Conservation (phyloP, 805 yeast species). For the Grigorovia transvaalensis region DNA sequence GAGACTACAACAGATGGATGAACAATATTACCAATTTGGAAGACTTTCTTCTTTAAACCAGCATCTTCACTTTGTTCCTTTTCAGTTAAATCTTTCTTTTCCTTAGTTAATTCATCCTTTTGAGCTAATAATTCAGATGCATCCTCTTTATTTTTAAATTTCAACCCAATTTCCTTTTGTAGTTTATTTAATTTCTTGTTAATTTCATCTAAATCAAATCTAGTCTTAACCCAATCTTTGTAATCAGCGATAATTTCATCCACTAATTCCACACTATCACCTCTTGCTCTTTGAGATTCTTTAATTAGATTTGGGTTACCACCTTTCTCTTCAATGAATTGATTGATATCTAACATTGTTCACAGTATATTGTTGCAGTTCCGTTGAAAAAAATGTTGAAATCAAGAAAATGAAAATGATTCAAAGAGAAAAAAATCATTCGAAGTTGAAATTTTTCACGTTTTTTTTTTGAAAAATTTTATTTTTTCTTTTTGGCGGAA, state of each 20-base stretch:
- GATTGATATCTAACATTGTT: constrained; percentile 80
- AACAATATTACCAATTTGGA: constrained; percentile 85
- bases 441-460: background rate
- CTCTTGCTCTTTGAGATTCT: constrained; percentile 87
- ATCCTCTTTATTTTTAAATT: constrained; percentile 91
- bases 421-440: background rate
- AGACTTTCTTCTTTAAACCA: constrained; percentile 67
- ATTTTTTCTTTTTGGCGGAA: background rate
- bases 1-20: constrained; percentile 87
- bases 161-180: constrained; percentile 88
- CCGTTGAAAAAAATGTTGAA: too few species aligned
- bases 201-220: constrained; percentile 81
- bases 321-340: constrained; percentile 92
- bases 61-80: constrained; percentile 74
- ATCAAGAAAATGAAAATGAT: too few species aligned
- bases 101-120: constrained; percentile 63
- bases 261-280: constrained; percentile 86
- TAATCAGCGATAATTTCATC: constrained; percentile 90
- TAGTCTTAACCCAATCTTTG: constrained; percentile 82
- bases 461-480: too few species aligned
- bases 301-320: constrained; percentile 88
- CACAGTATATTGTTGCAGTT: background rate
- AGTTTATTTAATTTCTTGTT: constrained; percentile 82
- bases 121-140: constrained; percentile 72
- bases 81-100: constrained; percentile 56